These are phyloP conservation scores for Kodamaea sp. DNA, from an alignment of 1,139 yeast species.

Conservation along the genomic window DNA sequence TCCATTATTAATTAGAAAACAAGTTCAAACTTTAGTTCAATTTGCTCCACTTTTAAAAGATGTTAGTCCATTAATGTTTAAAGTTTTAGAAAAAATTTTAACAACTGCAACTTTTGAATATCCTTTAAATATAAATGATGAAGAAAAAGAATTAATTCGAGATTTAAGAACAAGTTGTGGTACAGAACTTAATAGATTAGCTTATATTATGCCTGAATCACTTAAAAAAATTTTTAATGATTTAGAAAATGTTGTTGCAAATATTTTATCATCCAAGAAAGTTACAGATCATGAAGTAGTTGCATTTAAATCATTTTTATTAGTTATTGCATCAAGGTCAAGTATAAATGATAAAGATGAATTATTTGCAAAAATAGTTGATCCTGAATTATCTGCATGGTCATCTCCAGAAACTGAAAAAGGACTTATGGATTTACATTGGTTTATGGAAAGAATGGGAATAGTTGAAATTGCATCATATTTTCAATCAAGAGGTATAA, in stretches of 20 bases:
- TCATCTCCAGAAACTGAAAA: constrained; percentile 86
- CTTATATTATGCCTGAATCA: constrained; percentile 90
- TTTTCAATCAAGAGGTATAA: constrained; percentile 76
- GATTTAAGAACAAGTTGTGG: constrained; percentile 92
- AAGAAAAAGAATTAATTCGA: constrained; percentile 74
- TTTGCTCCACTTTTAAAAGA: constrained; percentile 90
- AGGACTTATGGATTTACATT: constrained; percentile 82
- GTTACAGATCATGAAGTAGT: constrained; percentile 89
- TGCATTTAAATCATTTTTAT: constrained; percentile 84
- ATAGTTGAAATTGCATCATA: constrained; percentile 91
- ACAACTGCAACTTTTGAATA: constrained; percentile 85
- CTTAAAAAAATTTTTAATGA: constrained; percentile 77
- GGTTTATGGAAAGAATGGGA: constrained; percentile 98
- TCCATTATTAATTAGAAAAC: constrained; percentile 78
- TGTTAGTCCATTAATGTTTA: constrained; percentile 67
- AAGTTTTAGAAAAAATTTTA: constrained; percentile 80
- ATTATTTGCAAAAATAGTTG: constrained; percentile 81
- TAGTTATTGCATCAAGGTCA: constrained; percentile 89
- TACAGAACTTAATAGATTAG: constrained; percentile 88
- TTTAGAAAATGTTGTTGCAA: constrained; percentile 75
- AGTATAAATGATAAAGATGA: constrained; percentile 65
- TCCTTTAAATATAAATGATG: constrained; percentile 65
- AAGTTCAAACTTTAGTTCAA: constrained; percentile 91
- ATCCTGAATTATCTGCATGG: constrained; percentile 92
- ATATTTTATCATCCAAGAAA: constrained; percentile 63